Evolutionary conservation across 1,284 basidiomycete species (phyloP).

Genomic region (Ustilago sp.): DNA sequence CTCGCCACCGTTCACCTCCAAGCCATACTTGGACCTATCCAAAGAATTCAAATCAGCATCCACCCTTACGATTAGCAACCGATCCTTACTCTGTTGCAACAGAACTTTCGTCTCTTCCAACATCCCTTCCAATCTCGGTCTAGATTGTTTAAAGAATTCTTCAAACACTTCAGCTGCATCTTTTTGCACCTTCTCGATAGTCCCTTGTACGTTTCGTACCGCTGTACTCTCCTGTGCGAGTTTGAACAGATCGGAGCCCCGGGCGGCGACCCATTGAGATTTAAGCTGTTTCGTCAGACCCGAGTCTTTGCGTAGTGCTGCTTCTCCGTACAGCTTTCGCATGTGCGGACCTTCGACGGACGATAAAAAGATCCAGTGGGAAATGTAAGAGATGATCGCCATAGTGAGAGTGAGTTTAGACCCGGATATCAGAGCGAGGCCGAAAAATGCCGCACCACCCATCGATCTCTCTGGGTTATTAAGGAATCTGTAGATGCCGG

Average conservation of each 20-base stretch:
- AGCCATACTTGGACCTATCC: constrained; percentile 50
- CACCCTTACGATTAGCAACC: constrained; percentile 67
- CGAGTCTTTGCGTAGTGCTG: constrained; percentile 87
- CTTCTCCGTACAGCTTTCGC: constrained; percentile 90
- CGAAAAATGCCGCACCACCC: constrained; percentile 95
- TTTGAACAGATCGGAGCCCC: constrained; percentile 73
- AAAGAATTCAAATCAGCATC: constrained; percentile 54
- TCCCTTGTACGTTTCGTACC: constrained; percentile 88
- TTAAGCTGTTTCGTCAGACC: constrained; percentile 97
- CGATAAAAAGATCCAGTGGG: constrained; percentile 70
- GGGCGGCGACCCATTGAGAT: constrained; percentile 78
- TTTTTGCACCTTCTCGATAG: constrained; percentile 92
- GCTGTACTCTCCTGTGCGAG: constrained; percentile 69
- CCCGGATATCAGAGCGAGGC: constrained; percentile 87
- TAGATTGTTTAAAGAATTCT: constrained; percentile 82
- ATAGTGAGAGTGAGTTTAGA: constrained; percentile 85
- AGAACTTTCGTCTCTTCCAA: constrained; percentile 91
- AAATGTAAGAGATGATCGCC: constrained; percentile 84
- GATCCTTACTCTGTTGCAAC: constrained; percentile 88
- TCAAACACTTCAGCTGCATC: constrained; percentile 90
- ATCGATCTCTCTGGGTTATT: constrained; percentile 92
- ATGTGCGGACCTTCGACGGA: constrained; percentile 82
- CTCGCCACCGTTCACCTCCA: constrained; percentile 13
- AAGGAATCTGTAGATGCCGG: constrained; percentile 90
- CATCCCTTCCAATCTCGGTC: constrained; percentile 65